These are phyloP conservation scores for Fusarium cyanostomum DNA, from an alignment of 2,329 filamentous ascomycete species.

Conservation along the genomic window DNA sequence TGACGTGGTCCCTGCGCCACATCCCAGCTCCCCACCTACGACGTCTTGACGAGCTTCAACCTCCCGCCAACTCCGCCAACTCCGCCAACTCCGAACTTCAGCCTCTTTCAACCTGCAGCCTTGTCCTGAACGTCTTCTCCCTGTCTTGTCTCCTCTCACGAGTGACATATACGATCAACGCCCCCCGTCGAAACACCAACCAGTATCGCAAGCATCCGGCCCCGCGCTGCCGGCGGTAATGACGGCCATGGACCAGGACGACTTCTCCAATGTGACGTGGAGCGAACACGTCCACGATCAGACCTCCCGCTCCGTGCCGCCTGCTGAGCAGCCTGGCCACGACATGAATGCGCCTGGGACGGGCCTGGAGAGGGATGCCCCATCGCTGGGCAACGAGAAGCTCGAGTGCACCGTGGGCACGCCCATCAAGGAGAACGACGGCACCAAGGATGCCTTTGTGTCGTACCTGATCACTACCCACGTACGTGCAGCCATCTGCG, in stretches of 20 bases:
- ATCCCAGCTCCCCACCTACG: constrained; percentile 29
- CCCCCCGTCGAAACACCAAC: background rate
- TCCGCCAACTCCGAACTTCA: background rate
- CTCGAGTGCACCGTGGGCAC: constrained; percentile 85
- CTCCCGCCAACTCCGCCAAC: constrained; percentile 30
- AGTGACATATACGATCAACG: background rate
- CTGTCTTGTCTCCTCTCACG: background rate
- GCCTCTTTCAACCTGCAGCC: background rate
- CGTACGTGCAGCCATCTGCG: constrained; percentile 58
- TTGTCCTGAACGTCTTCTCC: background rate
- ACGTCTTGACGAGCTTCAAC: constrained; percentile 29
- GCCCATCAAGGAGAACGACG: constrained; percentile 94
- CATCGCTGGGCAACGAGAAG: constrained; percentile 74
- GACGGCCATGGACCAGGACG: constrained; percentile 67
- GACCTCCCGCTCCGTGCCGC: constrained; percentile 28
- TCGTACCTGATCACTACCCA: constrained; percentile 94
- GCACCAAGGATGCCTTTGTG: constrained; percentile 95
- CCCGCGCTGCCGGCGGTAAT: constrained; percentile 24
- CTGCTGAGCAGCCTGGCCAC: constrained; percentile 43
- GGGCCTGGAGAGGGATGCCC: constrained; percentile 65
- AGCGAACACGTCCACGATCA: constrained; percentile 65
- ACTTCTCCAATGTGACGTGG: constrained; percentile 87
- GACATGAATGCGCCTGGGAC: constrained; percentile 57
- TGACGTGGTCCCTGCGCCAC: constrained; percentile 32
- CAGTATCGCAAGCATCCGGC: background rate